Conservation (phyloP, 2,329 filamentous ascomycete genomes). For the Fusarium dimerum region DNA sequence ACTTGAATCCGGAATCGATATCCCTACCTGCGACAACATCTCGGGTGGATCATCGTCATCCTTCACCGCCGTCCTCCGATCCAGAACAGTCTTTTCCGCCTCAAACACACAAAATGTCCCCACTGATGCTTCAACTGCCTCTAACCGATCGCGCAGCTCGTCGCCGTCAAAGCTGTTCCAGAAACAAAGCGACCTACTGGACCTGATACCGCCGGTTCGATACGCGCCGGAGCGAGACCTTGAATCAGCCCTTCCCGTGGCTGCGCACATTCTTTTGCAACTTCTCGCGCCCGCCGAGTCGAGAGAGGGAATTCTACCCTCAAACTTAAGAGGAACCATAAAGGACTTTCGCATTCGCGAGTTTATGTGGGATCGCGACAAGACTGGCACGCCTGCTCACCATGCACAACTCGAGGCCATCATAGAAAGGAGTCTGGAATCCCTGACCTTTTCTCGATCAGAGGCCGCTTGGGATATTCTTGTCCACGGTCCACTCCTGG, state of each 20-base stretch:
- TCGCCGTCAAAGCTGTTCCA: constrained; percentile 4
- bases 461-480: constrained; percentile 9
- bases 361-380: constrained; percentile 1
- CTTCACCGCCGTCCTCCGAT: too few relatives aligned
- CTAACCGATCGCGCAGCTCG: not conserved
- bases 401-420: too few relatives aligned
- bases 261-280: constrained; percentile 5
- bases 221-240: constrained; percentile 2
- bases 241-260: not conserved
- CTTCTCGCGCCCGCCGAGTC: not conserved
- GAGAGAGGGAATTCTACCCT: constrained; percentile 1
- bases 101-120: too few relatives aligned
- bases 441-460: constrained; percentile 1
- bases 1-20: too few relatives aligned
- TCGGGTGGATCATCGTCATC: too few relatives aligned
- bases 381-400: too few relatives aligned
- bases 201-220: not conserved
- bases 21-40: too few relatives aligned
- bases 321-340: not conserved
- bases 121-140: not conserved
- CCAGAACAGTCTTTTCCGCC: too few relatives aligned
- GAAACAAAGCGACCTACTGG: not conserved
- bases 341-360: not conserved
- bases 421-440: not conserved
- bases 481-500: constrained; percentile 6